Conservation (phyloP, 2,329 filamentous ascomycete genomes). For the Colletotrichum salicis region DNA sequence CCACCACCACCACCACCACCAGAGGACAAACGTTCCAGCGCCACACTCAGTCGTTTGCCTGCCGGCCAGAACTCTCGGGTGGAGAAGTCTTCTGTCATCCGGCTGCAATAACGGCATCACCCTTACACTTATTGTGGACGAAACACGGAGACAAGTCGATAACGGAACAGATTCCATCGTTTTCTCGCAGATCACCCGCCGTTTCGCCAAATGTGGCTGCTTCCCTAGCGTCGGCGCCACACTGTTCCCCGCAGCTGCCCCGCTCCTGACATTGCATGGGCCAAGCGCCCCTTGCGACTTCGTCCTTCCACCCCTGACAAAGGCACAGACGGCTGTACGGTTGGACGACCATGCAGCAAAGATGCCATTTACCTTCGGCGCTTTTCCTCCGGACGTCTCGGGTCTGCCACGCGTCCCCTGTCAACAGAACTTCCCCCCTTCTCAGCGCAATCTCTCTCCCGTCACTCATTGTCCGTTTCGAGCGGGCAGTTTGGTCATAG, state of each 20-base stretch:
- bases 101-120: slow-evolving; percentile 11
- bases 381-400: slow-evolving; percentile 26
- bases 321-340: not conserved
- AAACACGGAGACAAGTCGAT: slow-evolving; percentile 5
- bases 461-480: slow-evolving; percentile 10
- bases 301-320: not conserved
- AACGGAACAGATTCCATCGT: slow-evolving; percentile 26
- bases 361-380: slow-evolving; percentile 6
- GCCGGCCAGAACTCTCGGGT: not conserved
- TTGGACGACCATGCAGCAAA: slow-evolving; percentile 6
- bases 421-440: not conserved
- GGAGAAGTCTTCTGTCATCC: not conserved
- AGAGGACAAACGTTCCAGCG: slow-evolving; percentile 3
- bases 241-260: slow-evolving; percentile 16
- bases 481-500: slow-evolving; percentile 5
- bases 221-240: slow-evolving; percentile 24
- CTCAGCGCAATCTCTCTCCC: not conserved
- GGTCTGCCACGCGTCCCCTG: slow-evolving; percentile 16
- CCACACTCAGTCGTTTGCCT: slow-evolving; percentile 11
- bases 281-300: not conserved
- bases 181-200: slow-evolving; percentile 23
- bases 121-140: not conserved
- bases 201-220: slow-evolving; percentile 28
- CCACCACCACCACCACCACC: not conserved
- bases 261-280: slow-evolving; percentile 27